Evolutionary conservation across 1,139 yeast genomes (phyloP), one percentile per base, ranked within the genome.

Genomic region (Candida dubliniensis): DNA sequence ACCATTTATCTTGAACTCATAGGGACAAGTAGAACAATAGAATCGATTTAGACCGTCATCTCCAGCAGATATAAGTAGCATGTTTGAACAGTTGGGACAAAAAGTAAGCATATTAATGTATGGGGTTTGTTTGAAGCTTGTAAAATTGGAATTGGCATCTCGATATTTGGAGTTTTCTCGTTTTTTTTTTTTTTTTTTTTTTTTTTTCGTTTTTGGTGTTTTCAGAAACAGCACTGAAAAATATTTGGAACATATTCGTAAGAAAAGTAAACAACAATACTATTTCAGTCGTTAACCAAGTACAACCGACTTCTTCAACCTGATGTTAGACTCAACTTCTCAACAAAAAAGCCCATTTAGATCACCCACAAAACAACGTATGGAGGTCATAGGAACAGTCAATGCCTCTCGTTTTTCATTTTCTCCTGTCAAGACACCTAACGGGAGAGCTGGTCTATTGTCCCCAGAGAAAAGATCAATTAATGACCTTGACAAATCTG

Each of bases 11-110:
- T 90, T 88, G 63, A 90, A 93, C 58, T 88, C 95, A 57, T 93
- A 93, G 0, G 98, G 97, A 61, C 99, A 93, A 1, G 98, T 89
- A 8, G 90, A 82, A 64, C 99, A 93, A 53, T 87, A 84, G 57
- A 93, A 84, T 43, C 83, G 68, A 49, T 74, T 74, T 45, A 69
- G 59, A 12, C 70, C 71, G 46, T 67, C 76, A 23, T 69, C 74
- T 8, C 74, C 76, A 25, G 63, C 69, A 2, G 54, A 43, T 42
- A 74, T 64, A 51, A 86, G 76, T 37, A 91, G 76, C 96, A 91
- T 86, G 58, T 91, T 91, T 24, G 95, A 82, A 66, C 98, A 91
- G 60, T 84, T 79, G 2, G 98, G 98, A 58, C 98, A 91, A 64
- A 91, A 91, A 1, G 97, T 87, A 48, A 91, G 74, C 98, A 91